Evolutionary conservation across 1,284 basidiomycete species (phyloP).

Genomic region (Leucoagaricus sp.): DNA sequence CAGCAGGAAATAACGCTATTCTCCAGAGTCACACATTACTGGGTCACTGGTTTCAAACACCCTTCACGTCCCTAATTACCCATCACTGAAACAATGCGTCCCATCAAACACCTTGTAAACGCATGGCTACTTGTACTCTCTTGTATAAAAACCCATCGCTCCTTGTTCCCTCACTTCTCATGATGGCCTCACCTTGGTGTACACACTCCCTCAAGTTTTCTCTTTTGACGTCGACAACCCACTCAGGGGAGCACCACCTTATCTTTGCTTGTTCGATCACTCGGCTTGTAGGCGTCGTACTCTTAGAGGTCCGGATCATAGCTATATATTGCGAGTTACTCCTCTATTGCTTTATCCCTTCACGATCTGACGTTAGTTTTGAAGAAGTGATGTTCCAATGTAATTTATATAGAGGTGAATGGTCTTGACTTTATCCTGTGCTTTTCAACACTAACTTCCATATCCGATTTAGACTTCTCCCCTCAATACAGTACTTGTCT

Average conservation of each 20-base stretch:
- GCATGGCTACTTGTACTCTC: conserved; percentile 3
- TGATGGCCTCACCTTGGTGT: no score
- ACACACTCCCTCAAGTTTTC: background rate
- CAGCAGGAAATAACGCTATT: background rate
- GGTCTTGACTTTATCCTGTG: background rate
- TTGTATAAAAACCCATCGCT: background rate
- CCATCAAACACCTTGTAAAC: conserved; percentile 10
- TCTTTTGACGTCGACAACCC: no score
- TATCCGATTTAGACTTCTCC: conserved; percentile 1
- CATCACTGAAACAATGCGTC: background rate
- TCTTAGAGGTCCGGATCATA: no score
- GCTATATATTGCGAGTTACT: no score
- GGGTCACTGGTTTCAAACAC: background rate
- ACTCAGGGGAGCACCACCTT: no score
- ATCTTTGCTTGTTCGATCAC: no score
- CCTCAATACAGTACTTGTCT: conserved; percentile 4
- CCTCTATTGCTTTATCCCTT: no score
- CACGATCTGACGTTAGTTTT: background rate
- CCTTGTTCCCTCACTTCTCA: background rate
- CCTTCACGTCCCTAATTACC: conserved; percentile 1
- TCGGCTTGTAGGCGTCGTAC: no score
- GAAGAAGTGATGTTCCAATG: background rate
- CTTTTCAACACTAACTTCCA: conserved; percentile 5
- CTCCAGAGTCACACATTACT: background rate
- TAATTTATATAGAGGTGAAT: background rate